phyloP scores from a whole-genome alignment of 83 land plant species.

The Thuja plicata region DNA sequence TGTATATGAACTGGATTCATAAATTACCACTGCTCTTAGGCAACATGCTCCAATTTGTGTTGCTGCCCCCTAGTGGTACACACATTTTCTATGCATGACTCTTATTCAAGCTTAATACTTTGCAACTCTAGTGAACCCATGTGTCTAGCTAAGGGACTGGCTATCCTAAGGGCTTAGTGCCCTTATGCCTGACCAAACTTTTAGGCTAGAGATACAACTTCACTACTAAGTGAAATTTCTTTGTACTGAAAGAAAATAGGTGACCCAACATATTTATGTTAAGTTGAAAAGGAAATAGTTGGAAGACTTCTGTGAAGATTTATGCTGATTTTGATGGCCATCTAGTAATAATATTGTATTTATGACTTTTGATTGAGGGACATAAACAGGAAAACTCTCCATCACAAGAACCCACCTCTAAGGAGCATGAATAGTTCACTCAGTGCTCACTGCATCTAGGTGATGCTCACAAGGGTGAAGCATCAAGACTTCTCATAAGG shows the following conservation, averaged over 20 bases:
- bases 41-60: too few relatives aligned
- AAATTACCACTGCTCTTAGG: too few relatives aligned
- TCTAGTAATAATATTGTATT: not conserved
- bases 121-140: not conserved
- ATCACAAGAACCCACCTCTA: too few relatives aligned
- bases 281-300: not conserved
- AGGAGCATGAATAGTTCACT: too few relatives aligned
- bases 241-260: too few relatives aligned
- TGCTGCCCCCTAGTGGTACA: too few relatives aligned
- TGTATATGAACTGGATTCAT: too few relatives aligned
- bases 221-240: not conserved
- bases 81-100: too few relatives aligned
- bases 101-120: too few relatives aligned
- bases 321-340: not conserved
- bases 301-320: not conserved
- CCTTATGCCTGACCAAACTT: not conserved
- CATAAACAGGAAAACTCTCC: not conserved
- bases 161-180: not conserved
- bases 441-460: too few relatives aligned
- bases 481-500: too few relatives aligned
- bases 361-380: not conserved
- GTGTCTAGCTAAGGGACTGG: not conserved
- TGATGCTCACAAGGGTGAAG: too few relatives aligned
- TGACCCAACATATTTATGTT: not conserved
- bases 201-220: not conserved